Evolutionary conservation across 208 protist genomes (phyloP).

Genomic region (Trypanosoma cruzi): DNA sequence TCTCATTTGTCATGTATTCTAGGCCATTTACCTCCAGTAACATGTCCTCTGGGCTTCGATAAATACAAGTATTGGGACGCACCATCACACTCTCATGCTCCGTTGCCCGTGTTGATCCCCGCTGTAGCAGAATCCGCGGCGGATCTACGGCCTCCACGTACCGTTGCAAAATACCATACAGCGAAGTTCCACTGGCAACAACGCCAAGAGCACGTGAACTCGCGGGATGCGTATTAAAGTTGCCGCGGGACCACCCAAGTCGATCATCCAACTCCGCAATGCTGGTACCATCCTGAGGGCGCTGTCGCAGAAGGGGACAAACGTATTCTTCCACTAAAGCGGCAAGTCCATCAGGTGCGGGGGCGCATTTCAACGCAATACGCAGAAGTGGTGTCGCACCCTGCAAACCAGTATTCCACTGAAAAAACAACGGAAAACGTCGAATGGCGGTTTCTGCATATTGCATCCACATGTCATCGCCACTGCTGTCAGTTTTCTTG

Average conservation of each 20-base stretch:
- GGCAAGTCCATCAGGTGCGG: conserved; percentile 8
- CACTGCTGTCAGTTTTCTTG: not conserved
- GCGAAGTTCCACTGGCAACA: conserved; percentile 15
- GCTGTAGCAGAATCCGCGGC: conserved; percentile 14
- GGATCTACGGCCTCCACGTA: conserved; percentile 22
- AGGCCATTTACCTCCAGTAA: conserved; percentile 34
- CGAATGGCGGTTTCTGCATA: conserved; percentile 12
- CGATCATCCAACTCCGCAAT: conserved; percentile 28
- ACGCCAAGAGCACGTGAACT: not conserved
- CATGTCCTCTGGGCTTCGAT: conserved; percentile 37
- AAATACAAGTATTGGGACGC: conserved; percentile 22
- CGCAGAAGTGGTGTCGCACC: conserved; percentile 1
- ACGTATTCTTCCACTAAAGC: conserved; percentile 33
- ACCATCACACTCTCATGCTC: conserved; percentile 18
- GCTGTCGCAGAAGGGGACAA: conserved; percentile 33
- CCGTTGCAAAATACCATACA: conserved; percentile 27
- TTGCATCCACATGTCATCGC: not conserved
- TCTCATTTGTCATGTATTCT: not conserved
- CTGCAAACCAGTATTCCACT: not conserved
- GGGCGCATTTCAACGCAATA: conserved; percentile 11
- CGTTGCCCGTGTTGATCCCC: not conserved
- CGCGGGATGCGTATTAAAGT: conserved; percentile 26
- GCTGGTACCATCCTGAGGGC: not conserved
- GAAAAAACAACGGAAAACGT: conserved; percentile 31
- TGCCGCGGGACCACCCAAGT: conserved; percentile 28